Percentiles rank a stretch among this genome's conserved stretches.
Conservation (phyloP, 306 rosid genomes). For the Abrus precatorius region DNA sequence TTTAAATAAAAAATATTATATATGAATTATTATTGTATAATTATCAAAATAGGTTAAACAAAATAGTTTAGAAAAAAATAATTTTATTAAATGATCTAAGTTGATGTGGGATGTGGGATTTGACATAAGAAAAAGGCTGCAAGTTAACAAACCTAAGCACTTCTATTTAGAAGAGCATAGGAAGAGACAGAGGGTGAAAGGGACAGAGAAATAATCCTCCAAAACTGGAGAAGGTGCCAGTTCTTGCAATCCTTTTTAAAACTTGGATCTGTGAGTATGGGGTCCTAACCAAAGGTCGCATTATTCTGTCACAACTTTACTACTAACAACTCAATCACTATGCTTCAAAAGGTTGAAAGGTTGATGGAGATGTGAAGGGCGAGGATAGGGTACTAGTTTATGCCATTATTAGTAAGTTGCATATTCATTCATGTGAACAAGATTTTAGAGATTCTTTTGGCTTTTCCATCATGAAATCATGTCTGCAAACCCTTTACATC, state of each 20-base stretch:
- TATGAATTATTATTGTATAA: too few species aligned
- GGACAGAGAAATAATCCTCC: constrained; percentile 28
- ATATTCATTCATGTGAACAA: constrained; percentile 55
- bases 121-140: constrained; percentile 33
- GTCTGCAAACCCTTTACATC: constrained; percentile 36
- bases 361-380: constrained; percentile 40
- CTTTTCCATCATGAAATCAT: constrained; percentile 50
- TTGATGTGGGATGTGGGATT: neutral
- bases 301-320: constrained; percentile 41
- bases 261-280: constrained; percentile 14
- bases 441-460: constrained; percentile 43
- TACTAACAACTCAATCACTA: constrained; percentile 42
- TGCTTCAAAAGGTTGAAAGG: constrained; percentile 36
- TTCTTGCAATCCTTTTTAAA: neutral
- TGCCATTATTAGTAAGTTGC: constrained; percentile 58
- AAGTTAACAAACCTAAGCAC: constrained; percentile 20
- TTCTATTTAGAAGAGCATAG: constrained; percentile 22
- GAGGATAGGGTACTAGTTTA: constrained; percentile 39
- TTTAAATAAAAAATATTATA: too few species aligned
- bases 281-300: constrained; percentile 46
- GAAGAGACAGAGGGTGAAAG: neutral
- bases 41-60: too few species aligned
- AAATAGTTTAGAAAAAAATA: too few species aligned
- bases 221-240: constrained; percentile 32
- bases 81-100: too few species aligned